Conservation (phyloP, 164 flowering plant genomes). For the Berberis vulgaris region DNA sequence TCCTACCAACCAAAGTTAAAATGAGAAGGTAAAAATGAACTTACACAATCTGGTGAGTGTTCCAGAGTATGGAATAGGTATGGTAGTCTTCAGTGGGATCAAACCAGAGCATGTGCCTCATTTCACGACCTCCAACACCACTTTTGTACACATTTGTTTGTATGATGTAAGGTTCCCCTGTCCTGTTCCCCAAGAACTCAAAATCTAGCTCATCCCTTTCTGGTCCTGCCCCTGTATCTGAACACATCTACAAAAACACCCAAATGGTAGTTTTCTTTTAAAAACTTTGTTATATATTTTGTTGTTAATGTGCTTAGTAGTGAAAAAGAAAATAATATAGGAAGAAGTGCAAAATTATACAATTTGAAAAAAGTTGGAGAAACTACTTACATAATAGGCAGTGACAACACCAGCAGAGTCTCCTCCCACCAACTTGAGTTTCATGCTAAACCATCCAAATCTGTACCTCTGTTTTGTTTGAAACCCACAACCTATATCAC, state of each 20-base stretch:
- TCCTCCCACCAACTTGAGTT: slow-evolving; percentile 77
- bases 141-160: slow-evolving; percentile 83
- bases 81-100: slow-evolving; percentile 81
- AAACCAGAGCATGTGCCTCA: slow-evolving; percentile 87
- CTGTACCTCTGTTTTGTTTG: slow-evolving; percentile 72
- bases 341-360: background rate
- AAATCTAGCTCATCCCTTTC: slow-evolving; percentile 83
- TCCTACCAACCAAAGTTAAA: background rate
- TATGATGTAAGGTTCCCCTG: slow-evolving; percentile 63
- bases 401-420: slow-evolving; percentile 96
- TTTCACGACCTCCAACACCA: slow-evolving; percentile 72
- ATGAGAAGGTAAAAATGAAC: slow-evolving; percentile 4
- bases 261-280: too few species aligned
- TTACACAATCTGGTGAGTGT: slow-evolving; percentile 59
- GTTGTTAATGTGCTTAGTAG: too few species aligned
- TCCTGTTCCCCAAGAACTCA: slow-evolving; percentile 88
- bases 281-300: too few species aligned
- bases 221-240: slow-evolving; percentile 71
- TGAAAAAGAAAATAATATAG: too few species aligned
- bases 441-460: slow-evolving; percentile 98
- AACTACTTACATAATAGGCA: slow-evolving; percentile 69
- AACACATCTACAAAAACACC: slow-evolving; percentile 54
- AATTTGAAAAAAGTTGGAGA: background rate
- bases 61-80: slow-evolving; percentile 71
- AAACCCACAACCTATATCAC: slow-evolving; percentile 66